Conservation (phyloP, 2,329 filamentous ascomycete species). For the Didymella glomerata region DNA sequence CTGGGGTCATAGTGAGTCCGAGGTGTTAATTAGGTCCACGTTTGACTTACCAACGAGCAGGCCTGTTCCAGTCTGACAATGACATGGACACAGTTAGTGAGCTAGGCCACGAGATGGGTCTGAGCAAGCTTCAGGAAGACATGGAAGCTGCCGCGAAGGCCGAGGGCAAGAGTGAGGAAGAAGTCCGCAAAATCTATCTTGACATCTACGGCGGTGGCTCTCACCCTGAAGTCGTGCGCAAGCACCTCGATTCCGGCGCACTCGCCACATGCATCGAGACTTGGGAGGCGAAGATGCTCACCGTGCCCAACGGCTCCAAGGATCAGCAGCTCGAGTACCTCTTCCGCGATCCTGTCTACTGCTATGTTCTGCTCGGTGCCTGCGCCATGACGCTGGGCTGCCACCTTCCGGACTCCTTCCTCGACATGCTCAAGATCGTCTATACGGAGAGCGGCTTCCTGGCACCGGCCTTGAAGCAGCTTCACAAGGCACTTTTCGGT, state of each 20-base stretch:
- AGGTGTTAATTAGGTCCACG: neutral
- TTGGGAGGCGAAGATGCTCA: neutral
- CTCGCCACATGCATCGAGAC: constrained; percentile 24
- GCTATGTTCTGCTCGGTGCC: neutral
- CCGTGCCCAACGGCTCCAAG: neutral
- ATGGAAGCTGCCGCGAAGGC: neutral
- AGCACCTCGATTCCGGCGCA: constrained; percentile 30
- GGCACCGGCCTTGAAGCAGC: neutral
- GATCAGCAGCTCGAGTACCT: neutral
- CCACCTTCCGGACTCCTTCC: neutral
- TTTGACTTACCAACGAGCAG: neutral
- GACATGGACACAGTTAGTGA: neutral
- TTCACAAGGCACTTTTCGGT: neutral
- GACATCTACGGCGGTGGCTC: constrained; percentile 21
- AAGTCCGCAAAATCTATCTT: neutral
- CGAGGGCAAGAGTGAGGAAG: neutral
- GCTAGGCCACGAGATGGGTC: neutral
- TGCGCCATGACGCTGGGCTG: neutral
- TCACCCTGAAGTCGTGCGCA: constrained; percentile 26
- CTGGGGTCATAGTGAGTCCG: neutral
- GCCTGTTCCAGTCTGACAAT: neutral
- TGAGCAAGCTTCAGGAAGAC: neutral
- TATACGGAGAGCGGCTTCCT: neutral
- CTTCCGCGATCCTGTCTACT: neutral
- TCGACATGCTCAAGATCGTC: neutral